Base-by-base conservation (phyloP, 2,329 filamentous ascomycete genomes). In the Clarireedia sp. region DNA sequence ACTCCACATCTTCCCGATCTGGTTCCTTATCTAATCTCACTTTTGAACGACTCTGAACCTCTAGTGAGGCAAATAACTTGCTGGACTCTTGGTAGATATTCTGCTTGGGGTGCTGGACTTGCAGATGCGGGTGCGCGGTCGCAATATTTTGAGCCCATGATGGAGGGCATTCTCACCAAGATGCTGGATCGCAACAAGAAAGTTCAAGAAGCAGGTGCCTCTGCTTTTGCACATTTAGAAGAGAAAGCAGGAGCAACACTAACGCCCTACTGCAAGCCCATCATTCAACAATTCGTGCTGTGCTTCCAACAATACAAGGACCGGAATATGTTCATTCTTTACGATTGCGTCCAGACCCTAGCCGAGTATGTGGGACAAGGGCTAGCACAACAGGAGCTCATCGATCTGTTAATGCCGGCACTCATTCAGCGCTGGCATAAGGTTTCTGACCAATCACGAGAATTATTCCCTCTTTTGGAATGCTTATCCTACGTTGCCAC, bases 141-240 rank as follows among this genome's bases (percentile, higher is more conserved):
- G 51, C 80, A 83, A 56, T 96, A 83, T 71, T 99, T 99, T 66
- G 87, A 94, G 66, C 92, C 92, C 0, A 88, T 97, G 80, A 96
- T 99, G 90, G 92, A 96, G 60, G 94, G 92, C 5, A 91, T 99
- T 48, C 75, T 99, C 56, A 85, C 84, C 58, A 89, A 91, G 68
- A 99, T 99, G 94, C 78, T 99, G 47, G 94, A 99, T 72, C 85
- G 82, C 69, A 97, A 97, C 78, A 99, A 99, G 76, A 90, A 92
- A 70, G 94, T 99, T 0, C 94, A 99, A 69, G 92, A 97, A 71
- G 92, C 94, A 16, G 94, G 88, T 24, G 92, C 92, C 1, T 97
- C 92, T 3, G 92, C 92, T 8, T 97, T 99, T 73, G 92, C 94
- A 3, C 95, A 92, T 66, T 79, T 99, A 8, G 94, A 97, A 71